Evolutionary conservation across 2,329 filamentous ascomycete species (phyloP), one percentile per base, ranked within the genome.

Genomic region (Epichloe bromicola): DNA sequence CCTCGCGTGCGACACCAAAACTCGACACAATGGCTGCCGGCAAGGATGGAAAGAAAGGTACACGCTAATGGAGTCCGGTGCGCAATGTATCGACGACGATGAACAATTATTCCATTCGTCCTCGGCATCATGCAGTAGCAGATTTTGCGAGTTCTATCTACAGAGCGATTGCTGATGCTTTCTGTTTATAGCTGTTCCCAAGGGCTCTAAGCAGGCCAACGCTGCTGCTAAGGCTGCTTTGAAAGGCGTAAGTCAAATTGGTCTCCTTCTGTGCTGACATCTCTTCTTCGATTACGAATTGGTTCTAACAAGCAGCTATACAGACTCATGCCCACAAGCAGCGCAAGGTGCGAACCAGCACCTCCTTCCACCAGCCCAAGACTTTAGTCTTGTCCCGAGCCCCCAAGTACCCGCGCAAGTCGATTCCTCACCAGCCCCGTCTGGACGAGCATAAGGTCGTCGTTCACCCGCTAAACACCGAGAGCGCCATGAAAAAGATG

Each of bases 401-500:
- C 48, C 90, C 91, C 72, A 95, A 95, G 79, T 97, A 95, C 82
- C 90, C 88, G 62, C 89, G 91, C 79, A 95, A 93, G 81, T 90
- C 88, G 62, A 82, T 98, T 70, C 84, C 87, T 66, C 85, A 91
- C 72, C 80, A 82, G 70, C 85, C 90, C 64, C 86, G 89, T 65
- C 87, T 98, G 67, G 93, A 98, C 76, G 87, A 91, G 77, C 87
- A 90, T 82, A 96, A 95, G 84, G 80, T 97, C 72, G 86, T 98
- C 73, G 79, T 97, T 69, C 88, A 96, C 83, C 93, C 93, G 61
- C 82, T 98, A 70, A 98, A 98, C 85, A 98, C 93, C 56, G 93
- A 98, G 86, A 93, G 86, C 69, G 93, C 94, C 68, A 97, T 98
- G 91, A 98, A 98, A 88, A 96, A 96, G 86, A 96, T 98, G 65